These are phyloP conservation scores for Phragmites australis DNA, from an alignment of 176 grass and related monocot genomes.

Conservation along the genomic window DNA sequence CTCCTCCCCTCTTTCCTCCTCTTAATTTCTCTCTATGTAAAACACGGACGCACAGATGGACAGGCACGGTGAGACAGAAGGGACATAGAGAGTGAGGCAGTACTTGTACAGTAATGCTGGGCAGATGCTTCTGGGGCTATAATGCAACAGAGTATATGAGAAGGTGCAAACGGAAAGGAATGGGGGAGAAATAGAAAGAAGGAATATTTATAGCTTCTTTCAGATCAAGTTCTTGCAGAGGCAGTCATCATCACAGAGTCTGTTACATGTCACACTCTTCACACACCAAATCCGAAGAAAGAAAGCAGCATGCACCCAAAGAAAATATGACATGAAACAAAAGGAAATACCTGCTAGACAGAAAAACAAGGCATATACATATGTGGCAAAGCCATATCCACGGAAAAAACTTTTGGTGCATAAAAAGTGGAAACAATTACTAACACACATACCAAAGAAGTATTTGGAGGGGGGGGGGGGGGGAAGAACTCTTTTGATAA, in stretches of 20 bases:
- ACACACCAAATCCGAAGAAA: conserved; percentile 39
- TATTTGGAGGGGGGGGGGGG: not conserved
- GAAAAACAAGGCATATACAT: not conserved
- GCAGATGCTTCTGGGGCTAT: conserved; percentile 38
- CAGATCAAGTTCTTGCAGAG: conserved; percentile 48
- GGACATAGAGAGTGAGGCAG: not conserved
- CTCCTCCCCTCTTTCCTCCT: not conserved
- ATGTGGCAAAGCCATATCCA: conserved; percentile 6
- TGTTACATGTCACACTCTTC: conserved; percentile 53
- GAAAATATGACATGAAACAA: not conserved
- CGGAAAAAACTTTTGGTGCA: not conserved
- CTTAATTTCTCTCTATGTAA: not conserved
- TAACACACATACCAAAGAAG: not conserved
- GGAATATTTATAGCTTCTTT: conserved; percentile 62
- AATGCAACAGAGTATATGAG: conserved; percentile 41
- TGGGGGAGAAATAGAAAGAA: conserved; percentile 44
- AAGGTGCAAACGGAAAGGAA: conserved; percentile 49
- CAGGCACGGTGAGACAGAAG: not conserved
- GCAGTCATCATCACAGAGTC: conserved; percentile 40
- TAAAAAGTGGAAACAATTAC: not conserved
- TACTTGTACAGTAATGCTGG: conserved; percentile 24
- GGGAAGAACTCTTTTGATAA: not conserved
- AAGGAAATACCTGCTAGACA: not conserved
- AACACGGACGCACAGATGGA: not conserved
- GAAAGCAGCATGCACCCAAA: not conserved